Conservation (phyloP, 2,329 filamentous ascomycete species). For the Apiospora phragmitis region DNA sequence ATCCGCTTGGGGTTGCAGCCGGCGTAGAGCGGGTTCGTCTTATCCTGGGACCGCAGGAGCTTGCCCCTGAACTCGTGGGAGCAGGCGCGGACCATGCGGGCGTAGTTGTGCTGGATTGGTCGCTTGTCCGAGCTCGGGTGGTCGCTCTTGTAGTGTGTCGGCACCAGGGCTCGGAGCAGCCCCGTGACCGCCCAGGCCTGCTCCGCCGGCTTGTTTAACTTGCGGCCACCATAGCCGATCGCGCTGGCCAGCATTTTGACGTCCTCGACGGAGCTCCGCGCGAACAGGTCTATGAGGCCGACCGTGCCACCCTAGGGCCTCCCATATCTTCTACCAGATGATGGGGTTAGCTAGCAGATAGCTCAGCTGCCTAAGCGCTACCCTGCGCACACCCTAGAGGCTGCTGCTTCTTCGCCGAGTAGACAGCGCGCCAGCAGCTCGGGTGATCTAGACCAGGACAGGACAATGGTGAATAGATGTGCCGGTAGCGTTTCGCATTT, state of each 20-base stretch:
- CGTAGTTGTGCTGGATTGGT: not conserved
- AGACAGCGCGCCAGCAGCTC: not conserved
- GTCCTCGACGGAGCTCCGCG: conserved; percentile 18
- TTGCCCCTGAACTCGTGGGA: not conserved
- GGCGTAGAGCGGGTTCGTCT: not conserved
- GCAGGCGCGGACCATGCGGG: not conserved
- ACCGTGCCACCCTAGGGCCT: conserved; percentile 7
- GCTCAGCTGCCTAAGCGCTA: not conserved
- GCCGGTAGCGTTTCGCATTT: not conserved
- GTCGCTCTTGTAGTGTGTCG: not conserved
- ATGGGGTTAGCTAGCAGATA: not conserved
- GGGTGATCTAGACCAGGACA: not conserved
- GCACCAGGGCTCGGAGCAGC: not conserved
- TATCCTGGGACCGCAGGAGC: not conserved
- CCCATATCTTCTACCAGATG: conserved; percentile 9
- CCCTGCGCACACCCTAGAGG: not conserved
- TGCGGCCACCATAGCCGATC: conserved; percentile 2
- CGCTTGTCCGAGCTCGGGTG: not conserved
- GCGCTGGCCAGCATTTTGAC: conserved; percentile 14
- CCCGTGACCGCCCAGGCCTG: not conserved
- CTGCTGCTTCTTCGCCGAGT: not conserved
- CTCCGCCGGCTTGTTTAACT: not conserved
- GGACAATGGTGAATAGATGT: not conserved
- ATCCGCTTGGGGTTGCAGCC: not conserved
- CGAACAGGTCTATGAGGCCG: conserved; percentile 14